Conservation (phyloP, 2,329 filamentous ascomycete species). For the Fusarium burgessii region DNA sequence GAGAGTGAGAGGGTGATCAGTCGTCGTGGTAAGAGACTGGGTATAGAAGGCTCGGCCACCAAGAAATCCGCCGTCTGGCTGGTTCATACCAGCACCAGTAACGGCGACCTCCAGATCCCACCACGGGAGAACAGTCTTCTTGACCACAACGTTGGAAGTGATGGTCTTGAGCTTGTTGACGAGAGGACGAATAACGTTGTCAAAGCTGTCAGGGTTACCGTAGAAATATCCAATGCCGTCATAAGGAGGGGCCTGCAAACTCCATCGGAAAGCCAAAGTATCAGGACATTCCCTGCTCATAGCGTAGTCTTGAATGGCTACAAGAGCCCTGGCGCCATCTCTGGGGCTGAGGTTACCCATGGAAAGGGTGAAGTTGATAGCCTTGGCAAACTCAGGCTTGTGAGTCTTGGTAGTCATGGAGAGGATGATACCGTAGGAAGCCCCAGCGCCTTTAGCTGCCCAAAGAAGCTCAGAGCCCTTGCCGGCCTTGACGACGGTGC, state of each 20-base stretch:
- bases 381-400: conserved; percentile 37
- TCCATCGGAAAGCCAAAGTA: conserved; percentile 42
- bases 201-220: conserved; percentile 39
- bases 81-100: conserved; percentile 39
- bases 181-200: conserved; percentile 28
- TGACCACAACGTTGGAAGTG: conserved; percentile 8
- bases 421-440: conserved; percentile 42
- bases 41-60: conserved; percentile 43
- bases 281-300: conserved; percentile 31
- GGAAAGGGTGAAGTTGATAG: conserved; percentile 40
- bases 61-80: conserved; percentile 32
- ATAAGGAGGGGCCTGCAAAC: conserved; percentile 22
- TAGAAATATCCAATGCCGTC: conserved; percentile 44
- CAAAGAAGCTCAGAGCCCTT: conserved; percentile 42
- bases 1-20: conserved; percentile 41
- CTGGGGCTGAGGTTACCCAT: conserved; percentile 30
- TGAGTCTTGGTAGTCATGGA: conserved; percentile 42
- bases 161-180: conserved; percentile 28
- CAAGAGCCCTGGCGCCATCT: conserved; percentile 32
- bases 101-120: conserved; percentile 41
- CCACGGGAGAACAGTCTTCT: conserved; percentile 39
- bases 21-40: conserved; percentile 37
- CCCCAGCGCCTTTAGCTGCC: conserved; percentile 40
- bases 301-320: conserved; percentile 42
- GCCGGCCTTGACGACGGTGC: conserved; percentile 39